These are phyloP conservation scores for Ciborinia camelliae DNA, from an alignment of 2,329 filamentous ascomycete genomes.

Conservation along the genomic window DNA sequence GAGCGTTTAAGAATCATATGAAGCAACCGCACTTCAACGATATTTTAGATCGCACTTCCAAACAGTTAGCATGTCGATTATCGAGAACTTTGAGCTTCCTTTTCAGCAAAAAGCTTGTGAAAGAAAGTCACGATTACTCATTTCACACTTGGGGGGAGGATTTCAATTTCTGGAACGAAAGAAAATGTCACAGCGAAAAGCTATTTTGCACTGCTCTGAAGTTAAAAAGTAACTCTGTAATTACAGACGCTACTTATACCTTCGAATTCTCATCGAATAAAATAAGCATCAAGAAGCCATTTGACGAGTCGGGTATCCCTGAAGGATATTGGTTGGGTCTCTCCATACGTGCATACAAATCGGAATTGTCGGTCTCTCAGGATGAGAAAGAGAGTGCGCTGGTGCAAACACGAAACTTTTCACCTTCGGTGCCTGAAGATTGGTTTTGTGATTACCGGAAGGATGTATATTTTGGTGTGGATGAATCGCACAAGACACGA, in stretches of 20 bases:
- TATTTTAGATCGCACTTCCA: constrained; percentile 8
- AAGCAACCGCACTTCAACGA: constrained; percentile 15
- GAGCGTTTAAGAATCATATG: constrained; percentile 16
- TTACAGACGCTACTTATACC: constrained; percentile 16
- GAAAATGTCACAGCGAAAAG: constrained; percentile 13
- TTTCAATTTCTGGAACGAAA: constrained; percentile 8
- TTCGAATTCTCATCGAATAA: not conserved
- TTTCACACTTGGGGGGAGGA: constrained; percentile 19
- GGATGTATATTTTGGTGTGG: not conserved
- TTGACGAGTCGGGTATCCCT: not conserved
- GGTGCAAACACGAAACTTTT: constrained; percentile 7
- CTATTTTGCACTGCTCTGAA: constrained; percentile 22
- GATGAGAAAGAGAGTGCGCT: not conserved
- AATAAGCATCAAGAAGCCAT: not conserved
- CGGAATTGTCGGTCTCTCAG: not conserved
- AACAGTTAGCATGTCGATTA: constrained; percentile 13
- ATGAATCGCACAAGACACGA: not conserved
- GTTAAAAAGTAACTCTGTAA: constrained; percentile 20
- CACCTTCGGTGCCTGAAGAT: not conserved
- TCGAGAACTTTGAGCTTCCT: constrained; percentile 14
- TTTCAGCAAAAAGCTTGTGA: not conserved
- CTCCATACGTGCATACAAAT: not conserved
- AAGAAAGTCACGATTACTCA: not conserved
- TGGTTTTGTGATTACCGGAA: not conserved
- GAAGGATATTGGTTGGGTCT: not conserved